phyloP scores from a whole-genome alignment of 306 rosid species.

The Cicer pinnatifidum region DNA sequence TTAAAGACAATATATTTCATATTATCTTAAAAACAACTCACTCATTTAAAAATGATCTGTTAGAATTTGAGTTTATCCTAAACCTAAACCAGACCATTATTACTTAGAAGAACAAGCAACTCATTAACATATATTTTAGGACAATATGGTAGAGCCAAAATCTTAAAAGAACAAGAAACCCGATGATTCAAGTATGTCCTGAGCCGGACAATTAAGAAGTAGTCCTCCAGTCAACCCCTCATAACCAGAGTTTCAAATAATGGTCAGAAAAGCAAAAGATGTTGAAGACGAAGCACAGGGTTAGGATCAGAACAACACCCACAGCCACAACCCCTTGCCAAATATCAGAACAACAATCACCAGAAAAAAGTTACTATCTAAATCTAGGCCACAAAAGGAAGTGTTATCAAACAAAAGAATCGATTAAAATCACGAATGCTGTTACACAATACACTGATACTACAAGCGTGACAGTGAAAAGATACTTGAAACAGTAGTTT shows the following conservation, averaged over 20 bases:
- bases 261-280: constrained; percentile 6
- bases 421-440: background rate
- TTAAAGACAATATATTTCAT: constrained; percentile 25
- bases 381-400: constrained; percentile 6
- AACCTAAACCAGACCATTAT: background rate
- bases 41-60: background rate
- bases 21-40: background rate
- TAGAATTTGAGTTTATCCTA: background rate
- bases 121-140: background rate
- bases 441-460: background rate
- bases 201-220: background rate
- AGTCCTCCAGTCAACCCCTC: background rate
- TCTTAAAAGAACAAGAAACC: background rate
- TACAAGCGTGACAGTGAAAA: background rate
- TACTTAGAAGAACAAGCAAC: background rate
- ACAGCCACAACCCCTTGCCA: background rate
- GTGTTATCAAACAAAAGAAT: background rate
- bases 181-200: background rate
- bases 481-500: background rate
- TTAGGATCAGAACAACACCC: constrained; percentile 2
- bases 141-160: background rate
- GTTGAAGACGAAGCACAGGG: background rate
- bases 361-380: background rate
- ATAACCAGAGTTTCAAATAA: background rate
- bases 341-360: constrained; percentile 3